These are phyloP conservation scores for Zymoseptoria tritici DNA, from an alignment of 2,329 filamentous ascomycete species.

Conservation along the genomic window DNA sequence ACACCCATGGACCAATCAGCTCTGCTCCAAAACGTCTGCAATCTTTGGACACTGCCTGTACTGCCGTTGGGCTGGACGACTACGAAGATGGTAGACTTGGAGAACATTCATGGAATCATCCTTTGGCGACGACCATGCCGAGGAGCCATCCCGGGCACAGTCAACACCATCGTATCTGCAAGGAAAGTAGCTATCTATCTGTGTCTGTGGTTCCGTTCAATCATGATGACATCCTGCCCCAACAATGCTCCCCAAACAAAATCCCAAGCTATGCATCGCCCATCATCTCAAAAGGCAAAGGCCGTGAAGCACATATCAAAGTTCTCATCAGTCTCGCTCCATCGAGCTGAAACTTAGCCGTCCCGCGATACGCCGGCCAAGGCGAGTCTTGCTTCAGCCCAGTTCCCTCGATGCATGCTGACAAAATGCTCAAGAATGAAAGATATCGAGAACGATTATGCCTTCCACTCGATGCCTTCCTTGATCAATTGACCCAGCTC, in stretches of 20 bases:
- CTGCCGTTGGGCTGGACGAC: neutral
- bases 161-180: neutral
- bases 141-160: neutral
- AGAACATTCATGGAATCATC: neutral
- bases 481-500: constrained; percentile 37
- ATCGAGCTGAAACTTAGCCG: neutral
- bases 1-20: too few species aligned
- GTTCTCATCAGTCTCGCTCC: neutral
- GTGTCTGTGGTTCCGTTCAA: neutral
- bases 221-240: neutral
- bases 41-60: neutral
- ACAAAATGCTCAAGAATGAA: neutral
- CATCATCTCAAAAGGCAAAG: neutral
- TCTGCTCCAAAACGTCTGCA: neutral
- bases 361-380: constrained; percentile 7
- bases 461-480: constrained; percentile 32
- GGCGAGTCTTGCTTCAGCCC: neutral
- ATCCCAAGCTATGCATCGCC: neutral
- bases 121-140: neutral
- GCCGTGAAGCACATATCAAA: neutral
- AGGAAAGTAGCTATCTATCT: neutral
- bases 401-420: neutral
- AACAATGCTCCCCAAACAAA: neutral
- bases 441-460: constrained; percentile 6
- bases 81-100: neutral